Percentiles rank a stretch among this genome's conserved stretches.
Evolutionary conservation across 371 early-diverging fungal species (phyloP).

Genomic region (Dinochytrium kinnereticum): DNA sequence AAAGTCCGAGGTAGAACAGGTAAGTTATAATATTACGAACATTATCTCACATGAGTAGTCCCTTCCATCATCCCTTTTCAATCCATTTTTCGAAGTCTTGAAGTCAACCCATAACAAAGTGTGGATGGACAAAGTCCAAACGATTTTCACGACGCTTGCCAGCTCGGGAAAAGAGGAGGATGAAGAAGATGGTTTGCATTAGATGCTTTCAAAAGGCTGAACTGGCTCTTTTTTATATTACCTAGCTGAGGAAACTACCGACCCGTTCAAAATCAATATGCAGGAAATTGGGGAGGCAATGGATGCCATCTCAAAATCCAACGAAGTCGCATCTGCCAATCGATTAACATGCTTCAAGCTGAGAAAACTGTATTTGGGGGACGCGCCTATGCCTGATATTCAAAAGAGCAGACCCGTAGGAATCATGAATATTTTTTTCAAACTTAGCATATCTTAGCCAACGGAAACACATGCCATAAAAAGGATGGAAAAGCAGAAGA

Average conservation of each 20-base stretch:
- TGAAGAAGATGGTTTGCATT: too few relatives aligned
- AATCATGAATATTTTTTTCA: too few relatives aligned
- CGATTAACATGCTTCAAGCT: neutral
- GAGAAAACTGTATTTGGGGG: neutral
- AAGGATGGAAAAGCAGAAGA: too few relatives aligned
- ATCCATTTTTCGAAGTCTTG: constrained; percentile 69
- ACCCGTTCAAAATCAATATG: neutral
- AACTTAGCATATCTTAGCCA: too few relatives aligned
- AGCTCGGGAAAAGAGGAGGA: constrained; percentile 2
- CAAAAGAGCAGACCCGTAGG: too few relatives aligned
- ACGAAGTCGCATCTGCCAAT: constrained; percentile 17
- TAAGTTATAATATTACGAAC: constrained; percentile 1
- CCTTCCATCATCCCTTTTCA: constrained; percentile 54
- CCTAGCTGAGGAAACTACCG: too few relatives aligned
- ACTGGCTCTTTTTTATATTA: too few relatives aligned
- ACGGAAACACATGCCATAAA: too few relatives aligned
- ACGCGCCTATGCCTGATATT: too few relatives aligned
- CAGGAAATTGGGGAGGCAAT: neutral
- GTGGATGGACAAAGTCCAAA: constrained; percentile 57
- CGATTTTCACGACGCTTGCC: constrained; percentile 20
- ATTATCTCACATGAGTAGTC: constrained; percentile 11
- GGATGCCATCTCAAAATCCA: constrained; percentile 8
- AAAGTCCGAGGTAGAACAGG: constrained; percentile 61
- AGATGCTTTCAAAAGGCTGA: too few relatives aligned
- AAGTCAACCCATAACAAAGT: constrained; percentile 59